A percentile compares a stretch with the other conserved stretches of the same genome.
phyloP scores from a whole-genome alignment of 352 stramenopile species.

The Phytophthora multivora region DNA sequence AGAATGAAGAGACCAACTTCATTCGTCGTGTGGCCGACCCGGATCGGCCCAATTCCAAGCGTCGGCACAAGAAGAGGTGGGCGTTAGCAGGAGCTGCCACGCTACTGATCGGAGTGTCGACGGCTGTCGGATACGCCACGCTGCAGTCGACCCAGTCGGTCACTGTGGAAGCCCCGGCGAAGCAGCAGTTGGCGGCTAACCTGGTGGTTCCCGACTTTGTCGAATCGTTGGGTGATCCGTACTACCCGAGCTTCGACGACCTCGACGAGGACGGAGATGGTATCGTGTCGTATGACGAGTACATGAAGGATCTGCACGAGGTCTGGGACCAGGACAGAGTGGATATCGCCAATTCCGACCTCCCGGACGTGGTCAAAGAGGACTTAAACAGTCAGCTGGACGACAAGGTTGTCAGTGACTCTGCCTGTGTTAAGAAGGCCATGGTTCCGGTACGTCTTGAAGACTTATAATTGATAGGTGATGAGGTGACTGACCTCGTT shows the following conservation, averaged over 20 bases:
- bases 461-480: background rate
- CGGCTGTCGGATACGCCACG: slow-evolving; percentile 48
- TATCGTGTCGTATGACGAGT: slow-evolving; percentile 42
- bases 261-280: slow-evolving; percentile 44
- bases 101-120: slow-evolving; percentile 43
- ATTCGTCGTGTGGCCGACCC: slow-evolving; percentile 56
- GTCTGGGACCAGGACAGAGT: slow-evolving; percentile 27
- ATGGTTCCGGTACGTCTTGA: slow-evolving; percentile 42
- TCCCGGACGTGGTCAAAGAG: slow-evolving; percentile 45
- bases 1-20: slow-evolving; percentile 67
- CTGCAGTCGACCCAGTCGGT: slow-evolving; percentile 9
- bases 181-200: slow-evolving; percentile 27
- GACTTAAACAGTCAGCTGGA: slow-evolving; percentile 43
- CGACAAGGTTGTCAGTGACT: slow-evolving; percentile 43
- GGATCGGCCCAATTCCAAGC: slow-evolving; percentile 39
- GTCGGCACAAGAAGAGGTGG: slow-evolving; percentile 53
- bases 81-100: slow-evolving; percentile 42
- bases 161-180: slow-evolving; percentile 4
- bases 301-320: slow-evolving; percentile 36
- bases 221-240: slow-evolving; percentile 33
- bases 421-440: slow-evolving; percentile 38
- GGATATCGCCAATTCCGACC: slow-evolving; percentile 30
- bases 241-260: slow-evolving; percentile 45
- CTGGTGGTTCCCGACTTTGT: slow-evolving; percentile 39
- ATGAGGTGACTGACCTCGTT: background rate